These are phyloP conservation scores for Ascochyta pisi DNA, from an alignment of 2,329 filamentous ascomycete species.

Conservation along the genomic window DNA sequence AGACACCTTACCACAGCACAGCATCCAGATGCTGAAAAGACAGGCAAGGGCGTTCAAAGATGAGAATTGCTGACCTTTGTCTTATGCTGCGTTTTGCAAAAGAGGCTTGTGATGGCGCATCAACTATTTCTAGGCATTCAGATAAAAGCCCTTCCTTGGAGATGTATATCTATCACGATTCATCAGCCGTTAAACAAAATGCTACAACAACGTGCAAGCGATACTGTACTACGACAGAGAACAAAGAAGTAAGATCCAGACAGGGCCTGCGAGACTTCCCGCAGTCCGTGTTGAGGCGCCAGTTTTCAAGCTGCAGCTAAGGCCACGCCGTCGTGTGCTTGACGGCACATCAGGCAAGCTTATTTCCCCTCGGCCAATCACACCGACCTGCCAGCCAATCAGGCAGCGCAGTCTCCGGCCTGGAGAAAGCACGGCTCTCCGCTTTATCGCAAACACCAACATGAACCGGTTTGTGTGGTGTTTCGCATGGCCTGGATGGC, in stretches of 20 bases:
- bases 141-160: too few species aligned
- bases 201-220: too few species aligned
- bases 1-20: too few species aligned
- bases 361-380: constrained; percentile 11
- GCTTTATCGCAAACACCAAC: constrained; percentile 19
- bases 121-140: too few species aligned
- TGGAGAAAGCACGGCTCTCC: constrained; percentile 8
- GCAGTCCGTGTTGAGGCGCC: constrained; percentile 12
- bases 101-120: too few species aligned
- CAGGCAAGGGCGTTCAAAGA: too few species aligned
- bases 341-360: constrained; percentile 15
- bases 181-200: too few species aligned
- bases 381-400: neutral
- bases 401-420: neutral
- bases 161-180: too few species aligned
- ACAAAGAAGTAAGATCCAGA: neutral
- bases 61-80: too few species aligned
- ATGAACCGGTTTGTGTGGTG: constrained; percentile 8
- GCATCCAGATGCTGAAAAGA: too few species aligned
- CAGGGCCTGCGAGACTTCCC: neutral
- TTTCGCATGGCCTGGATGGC: constrained; percentile 7
- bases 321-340: constrained; percentile 6
- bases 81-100: too few species aligned
- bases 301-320: constrained; percentile 11
- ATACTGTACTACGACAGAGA: neutral